Percentiles rank a stretch among this genome's conserved stretches.
Conservation (phyloP, 164 flowering plant genomes). For the Amborella trichopoda region DNA sequence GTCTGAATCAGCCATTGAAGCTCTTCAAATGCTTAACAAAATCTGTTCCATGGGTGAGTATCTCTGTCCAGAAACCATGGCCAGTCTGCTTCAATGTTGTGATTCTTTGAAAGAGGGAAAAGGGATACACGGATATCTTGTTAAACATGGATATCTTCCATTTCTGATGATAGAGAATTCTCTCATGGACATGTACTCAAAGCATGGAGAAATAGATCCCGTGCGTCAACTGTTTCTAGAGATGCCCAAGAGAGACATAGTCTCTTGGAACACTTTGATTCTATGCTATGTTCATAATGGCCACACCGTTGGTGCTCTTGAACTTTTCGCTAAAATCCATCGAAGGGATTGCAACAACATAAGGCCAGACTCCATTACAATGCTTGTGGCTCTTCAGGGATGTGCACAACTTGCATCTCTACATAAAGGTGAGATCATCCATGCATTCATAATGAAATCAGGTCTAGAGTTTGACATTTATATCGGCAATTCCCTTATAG, state of each 20-base stretch:
- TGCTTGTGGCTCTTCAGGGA: conserved; percentile 25
- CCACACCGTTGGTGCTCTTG: conserved; percentile 3
- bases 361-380: conserved; percentile 16
- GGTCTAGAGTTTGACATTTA: conserved; percentile 15
- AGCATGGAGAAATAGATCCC: conserved; percentile 4
- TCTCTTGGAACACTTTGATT: conserved; percentile 25
- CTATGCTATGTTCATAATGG: conserved; percentile 14
- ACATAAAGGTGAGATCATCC: conserved; percentile 24
- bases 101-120: conserved; percentile 12
- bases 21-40: conserved; percentile 7
- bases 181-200: conserved; percentile 22
- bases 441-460: conserved; percentile 21
- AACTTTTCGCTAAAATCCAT: conserved; percentile 11
- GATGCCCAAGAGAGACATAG: conserved; percentile 11
- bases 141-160: conserved; percentile 14
- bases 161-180: conserved; percentile 17
- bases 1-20: background rate
- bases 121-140: conserved; percentile 17
- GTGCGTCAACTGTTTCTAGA: conserved; percentile 7
- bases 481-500: conserved; percentile 25
- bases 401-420: conserved; percentile 28
- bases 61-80: conserved; percentile 19
- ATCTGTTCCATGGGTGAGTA: conserved; percentile 11
- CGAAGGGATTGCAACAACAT: background rate
- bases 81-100: conserved; percentile 20